Percentiles rank a stretch among this genome's conserved stretches.
These are phyloP conservation scores for Trichoderma sp. DNA, from an alignment of 2,329 filamentous ascomycete species.

Conservation along the genomic window DNA sequence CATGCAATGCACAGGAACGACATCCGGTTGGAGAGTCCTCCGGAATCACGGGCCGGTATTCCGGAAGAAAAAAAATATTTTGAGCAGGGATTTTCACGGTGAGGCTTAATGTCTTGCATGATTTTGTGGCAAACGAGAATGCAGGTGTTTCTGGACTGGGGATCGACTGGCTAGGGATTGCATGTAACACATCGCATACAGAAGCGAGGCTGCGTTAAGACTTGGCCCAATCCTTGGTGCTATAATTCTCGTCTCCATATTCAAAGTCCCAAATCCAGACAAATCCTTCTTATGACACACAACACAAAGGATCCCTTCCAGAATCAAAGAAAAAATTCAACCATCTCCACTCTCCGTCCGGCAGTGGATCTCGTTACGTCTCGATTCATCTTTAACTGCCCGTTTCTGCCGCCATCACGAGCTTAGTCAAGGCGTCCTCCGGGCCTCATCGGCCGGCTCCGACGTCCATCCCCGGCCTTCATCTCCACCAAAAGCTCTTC, in stretches of 20 bases:
- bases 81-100: background rate
- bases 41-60: constrained; percentile 4
- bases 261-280: background rate
- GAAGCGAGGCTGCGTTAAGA: background rate
- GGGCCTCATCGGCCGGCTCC: constrained; percentile 16
- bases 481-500: background rate
- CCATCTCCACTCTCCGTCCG: background rate
- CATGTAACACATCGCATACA: background rate
- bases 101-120: background rate
- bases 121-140: background rate
- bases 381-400: background rate
- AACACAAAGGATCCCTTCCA: background rate
- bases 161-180: background rate
- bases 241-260: background rate
- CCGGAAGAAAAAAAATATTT: background rate
- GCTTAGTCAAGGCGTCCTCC: constrained; percentile 9
- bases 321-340: background rate
- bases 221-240: background rate
- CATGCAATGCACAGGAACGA: constrained; percentile 18
- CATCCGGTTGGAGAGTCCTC: constrained; percentile 14
- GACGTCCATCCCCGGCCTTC: background rate
- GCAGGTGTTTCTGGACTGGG: background rate
- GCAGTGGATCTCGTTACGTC: constrained; percentile 4
- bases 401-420: background rate
- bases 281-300: background rate